Evolutionary conservation across 306 rosid genomes (phyloP), one percentile per base, ranked within the genome.

Genomic region (Leucaena leucocephala): DNA sequence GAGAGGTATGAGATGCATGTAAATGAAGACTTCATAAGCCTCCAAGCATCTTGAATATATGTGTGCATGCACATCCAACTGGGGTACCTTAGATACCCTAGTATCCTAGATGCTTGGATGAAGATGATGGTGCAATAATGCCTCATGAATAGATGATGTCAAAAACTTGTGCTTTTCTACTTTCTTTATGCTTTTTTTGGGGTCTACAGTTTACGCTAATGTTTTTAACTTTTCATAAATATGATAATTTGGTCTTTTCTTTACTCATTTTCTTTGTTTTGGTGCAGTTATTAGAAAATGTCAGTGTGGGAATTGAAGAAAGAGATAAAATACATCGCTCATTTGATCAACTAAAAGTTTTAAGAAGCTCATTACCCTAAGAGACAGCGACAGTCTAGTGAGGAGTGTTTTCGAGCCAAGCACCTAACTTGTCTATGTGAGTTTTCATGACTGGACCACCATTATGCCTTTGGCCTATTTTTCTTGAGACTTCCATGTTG

Each of bases 281-380:
- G 13, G 69, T 87, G 83, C 89, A 93, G 98, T 78, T 91, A 21
- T 83, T 50, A 1, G 78, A 76, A 68, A 75, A 68, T 72, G 77
- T 61, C 72, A 70, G 76, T 66, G 39, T 73, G 87, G 69, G 80
- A 54, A 84, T 90, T 50, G 97, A 88, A 83, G 92, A 77, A 85
- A 87, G 48, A 73, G 90, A 88, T 73, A 77, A 79, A 65, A 16
- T 90, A 12, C 85, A 62, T 76, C 44, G 82, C 34, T 78, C 89
- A n/a, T 43, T 74, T 64, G 85, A 86, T 64, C 80, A 39, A 44
- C 79, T 93, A 64, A 76, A 85, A 80, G 55, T 14, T 66, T 40
- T 86, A 78, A 38, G 35, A n/a, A 73, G 81, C 58, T 34, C 79
- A 43, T 35, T 52, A 68, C 39, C 71, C 3, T 34, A 55, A 58